Base-by-base conservation (phyloP, 768 basidiomycete species). In the Rhizopogon sp. region DNA sequence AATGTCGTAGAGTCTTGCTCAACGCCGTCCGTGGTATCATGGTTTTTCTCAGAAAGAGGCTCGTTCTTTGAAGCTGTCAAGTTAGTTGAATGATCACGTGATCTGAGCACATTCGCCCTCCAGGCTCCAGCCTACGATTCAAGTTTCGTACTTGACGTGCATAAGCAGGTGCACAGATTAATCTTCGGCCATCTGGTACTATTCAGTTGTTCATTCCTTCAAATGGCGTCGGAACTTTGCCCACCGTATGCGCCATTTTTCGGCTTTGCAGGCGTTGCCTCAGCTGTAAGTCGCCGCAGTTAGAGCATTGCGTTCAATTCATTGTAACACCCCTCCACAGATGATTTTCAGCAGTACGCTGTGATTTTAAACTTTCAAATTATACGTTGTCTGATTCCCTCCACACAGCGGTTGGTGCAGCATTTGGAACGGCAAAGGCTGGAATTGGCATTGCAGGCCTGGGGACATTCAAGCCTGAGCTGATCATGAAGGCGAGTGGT, bases 181-280 rank as follows among this genome's bases (percentile, higher is more conserved):
- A 13, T 50, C 28, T 49, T 49, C 20, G 14, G 14, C 17, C 8
- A 25, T 49, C 35, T 3, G 2, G 11, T 37, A 22, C 5, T 43
- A 58, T 54, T 42, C 35, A 33, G 37, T 40, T 50, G 39, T 54
- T 10, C 4, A 29, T 16, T 17, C 20, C n/a, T 37, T 39, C 33
- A 56, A 41, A 86, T 84, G 83, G 80, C 83, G 25, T 56, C 67
- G 51, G 69, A 70, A 43, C 60, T 80, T 49, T 97, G 93, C 70
- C 93, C 93, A 58, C 91, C 94, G 31, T 98, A 90, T 69, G 95
- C 95, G 50, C 91, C 93, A 50, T 98, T 98, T 84, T 97, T 98
- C 70, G 96, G 95, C 28, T 95, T 99, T 70, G 95, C 89, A 49
- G 96, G 96, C 50, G 96, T 98, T 31, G 90, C 93, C n/a, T 81